phyloP scores from a whole-genome alignment of 1,284 basidiomycete genomes.

The Ustilago xerochloae region DNA sequence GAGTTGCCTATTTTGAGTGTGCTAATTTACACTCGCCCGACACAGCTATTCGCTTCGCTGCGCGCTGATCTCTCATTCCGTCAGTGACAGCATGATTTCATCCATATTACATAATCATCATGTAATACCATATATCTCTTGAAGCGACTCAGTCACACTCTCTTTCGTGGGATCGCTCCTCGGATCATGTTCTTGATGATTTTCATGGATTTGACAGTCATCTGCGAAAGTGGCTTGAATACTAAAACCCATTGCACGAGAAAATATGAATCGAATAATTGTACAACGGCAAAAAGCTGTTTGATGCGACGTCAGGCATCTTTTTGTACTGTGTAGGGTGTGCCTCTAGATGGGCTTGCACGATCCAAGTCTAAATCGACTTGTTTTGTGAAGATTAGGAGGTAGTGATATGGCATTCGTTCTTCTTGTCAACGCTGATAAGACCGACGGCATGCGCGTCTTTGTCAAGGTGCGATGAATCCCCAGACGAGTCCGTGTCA shows the following conservation, averaged over 20 bases:
- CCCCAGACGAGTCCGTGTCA: background rate
- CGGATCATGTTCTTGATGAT: too few relatives aligned
- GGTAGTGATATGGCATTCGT: conserved; percentile 11
- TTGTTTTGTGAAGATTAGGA: conserved; percentile 9
- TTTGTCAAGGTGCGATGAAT: conserved; percentile 11
- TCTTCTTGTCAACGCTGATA: conserved; percentile 41
- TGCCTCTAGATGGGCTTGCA: too few relatives aligned
- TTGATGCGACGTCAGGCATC: background rate
- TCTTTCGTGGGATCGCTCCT: background rate
- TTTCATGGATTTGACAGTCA: too few relatives aligned
- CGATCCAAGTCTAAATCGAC: background rate
- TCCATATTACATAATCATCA: background rate
- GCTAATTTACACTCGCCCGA: background rate
- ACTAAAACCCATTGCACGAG: background rate
- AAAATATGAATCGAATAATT: background rate
- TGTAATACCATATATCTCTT: background rate
- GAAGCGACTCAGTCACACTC: background rate
- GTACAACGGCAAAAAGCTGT: background rate
- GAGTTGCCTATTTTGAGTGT: background rate
- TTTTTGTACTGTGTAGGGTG: background rate
- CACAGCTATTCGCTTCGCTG: background rate
- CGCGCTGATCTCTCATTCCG: background rate
- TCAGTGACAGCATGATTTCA: too few relatives aligned
- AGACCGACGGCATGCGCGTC: conserved; percentile 24
- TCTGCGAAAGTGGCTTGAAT: too few relatives aligned